Conservation (phyloP, 306 rosid species). For the Fragaria ananassa region DNA sequence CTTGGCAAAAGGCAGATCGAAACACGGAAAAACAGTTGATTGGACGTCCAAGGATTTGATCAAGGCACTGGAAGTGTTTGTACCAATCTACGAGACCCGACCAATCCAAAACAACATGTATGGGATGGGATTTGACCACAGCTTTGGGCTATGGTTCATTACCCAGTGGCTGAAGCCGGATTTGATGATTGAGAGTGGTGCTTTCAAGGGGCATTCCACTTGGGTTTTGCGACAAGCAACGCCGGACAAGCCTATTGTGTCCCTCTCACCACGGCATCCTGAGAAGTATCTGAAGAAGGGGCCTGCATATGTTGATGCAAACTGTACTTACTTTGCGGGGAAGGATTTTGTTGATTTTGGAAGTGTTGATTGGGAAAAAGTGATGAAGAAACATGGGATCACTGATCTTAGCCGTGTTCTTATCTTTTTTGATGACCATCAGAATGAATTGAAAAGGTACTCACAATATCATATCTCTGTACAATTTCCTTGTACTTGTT, state of each 20-base stretch:
- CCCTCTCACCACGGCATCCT: constrained; percentile 92
- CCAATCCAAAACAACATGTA: constrained; percentile 83
- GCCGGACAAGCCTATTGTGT: constrained; percentile 72
- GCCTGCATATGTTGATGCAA: constrained; percentile 91
- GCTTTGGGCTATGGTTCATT: constrained; percentile 99
- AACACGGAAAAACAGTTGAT: constrained; percentile 88
- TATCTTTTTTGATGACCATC: constrained; percentile 93
- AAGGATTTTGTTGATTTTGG: constrained; percentile 96
- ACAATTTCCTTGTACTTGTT: constrained; percentile 19
- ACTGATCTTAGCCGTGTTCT: constrained; percentile 69
- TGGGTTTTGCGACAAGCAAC: constrained; percentile 97
- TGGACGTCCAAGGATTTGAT: constrained; percentile 93
- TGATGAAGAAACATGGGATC: constrained; percentile 61
- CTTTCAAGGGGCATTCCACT: constrained; percentile 98
- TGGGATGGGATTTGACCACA: constrained; percentile 99
- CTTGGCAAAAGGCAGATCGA: constrained; percentile 99
- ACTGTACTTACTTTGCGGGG: constrained; percentile 92
- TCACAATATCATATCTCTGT: constrained; percentile 19
- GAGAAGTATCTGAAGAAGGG: constrained; percentile 94
- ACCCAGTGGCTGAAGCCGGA: constrained; percentile 87
- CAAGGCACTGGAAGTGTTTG: constrained; percentile 82
- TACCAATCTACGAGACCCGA: constrained; percentile 82
- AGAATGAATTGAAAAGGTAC: constrained; percentile 91
- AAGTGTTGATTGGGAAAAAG: constrained; percentile 70
- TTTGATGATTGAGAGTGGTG: constrained; percentile 96